Conservation (phyloP, 1,284 basidiomycete species). For the Pterula multifida region DNA sequence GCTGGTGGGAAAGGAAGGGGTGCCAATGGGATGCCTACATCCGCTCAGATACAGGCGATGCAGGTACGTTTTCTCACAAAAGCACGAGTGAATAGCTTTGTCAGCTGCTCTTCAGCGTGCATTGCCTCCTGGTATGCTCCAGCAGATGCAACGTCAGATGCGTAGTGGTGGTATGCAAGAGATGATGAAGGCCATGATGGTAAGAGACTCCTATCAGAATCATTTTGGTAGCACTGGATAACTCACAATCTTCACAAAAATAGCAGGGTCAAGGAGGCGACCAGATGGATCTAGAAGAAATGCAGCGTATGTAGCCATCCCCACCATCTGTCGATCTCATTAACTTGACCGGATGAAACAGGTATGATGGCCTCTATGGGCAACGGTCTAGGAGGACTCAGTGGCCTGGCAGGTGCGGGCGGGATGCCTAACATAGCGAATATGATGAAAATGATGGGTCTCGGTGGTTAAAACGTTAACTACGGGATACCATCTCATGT, state of each 20-base stretch:
- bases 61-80: slow-evolving; percentile 40
- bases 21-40: slow-evolving; percentile 77
- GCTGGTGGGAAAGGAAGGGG: slow-evolving; percentile 79
- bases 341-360: slow-evolving; percentile 11
- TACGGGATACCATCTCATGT: not conserved
- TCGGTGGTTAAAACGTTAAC: not conserved
- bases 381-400: slow-evolving; percentile 27
- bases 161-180: slow-evolving; percentile 85
- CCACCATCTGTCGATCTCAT: slow-evolving; percentile 3
- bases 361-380: slow-evolving; percentile 87
- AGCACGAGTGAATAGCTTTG: slow-evolving; percentile 6
- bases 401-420: slow-evolving; percentile 39
- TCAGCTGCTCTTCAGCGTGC: slow-evolving; percentile 41
- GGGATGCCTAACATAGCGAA: slow-evolving; percentile 59
- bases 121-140: slow-evolving; percentile 83
- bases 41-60: slow-evolving; percentile 88
- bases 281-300: slow-evolving; percentile 75
- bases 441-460: slow-evolving; percentile 68
- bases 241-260: not conserved
- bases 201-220: not conserved
- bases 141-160: slow-evolving; percentile 75
- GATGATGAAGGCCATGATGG: slow-evolving; percentile 96
- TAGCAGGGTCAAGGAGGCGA: slow-evolving; percentile 68
- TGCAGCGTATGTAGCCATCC: slow-evolving; percentile 55
- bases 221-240: too few relatives aligned